Evolutionary conservation across 106 monocot genomes (phyloP), one percentile per base, ranked within the genome.

Genomic region (Acorus gramineus): DNA sequence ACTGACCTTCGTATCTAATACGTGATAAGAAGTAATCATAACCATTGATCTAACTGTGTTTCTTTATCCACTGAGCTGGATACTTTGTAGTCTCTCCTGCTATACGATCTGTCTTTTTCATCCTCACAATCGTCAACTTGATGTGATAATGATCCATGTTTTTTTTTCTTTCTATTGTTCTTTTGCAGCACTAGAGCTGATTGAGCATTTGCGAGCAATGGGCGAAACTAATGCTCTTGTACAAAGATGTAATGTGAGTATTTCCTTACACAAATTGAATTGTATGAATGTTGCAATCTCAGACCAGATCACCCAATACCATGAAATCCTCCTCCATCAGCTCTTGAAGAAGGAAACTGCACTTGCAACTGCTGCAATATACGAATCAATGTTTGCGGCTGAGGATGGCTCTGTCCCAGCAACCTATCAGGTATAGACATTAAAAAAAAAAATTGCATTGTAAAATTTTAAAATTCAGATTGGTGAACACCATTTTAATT

Each of bases 161-260:
- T 43, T n/a, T 3, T 9, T 64, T 51, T 5, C 3, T 50, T 42
- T 51, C 49, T 46, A 43, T 66, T 44, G 9, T 3, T 67, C 54
- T 68, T 12, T 4, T 63, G 11, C 73, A 96, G 96, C 96, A 68
- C 74, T 96, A 72, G 96, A 87, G 69, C 79, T 96, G 12, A 82
- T 96, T 64, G 91, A 96, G 64, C 96, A 96, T 76, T 77, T 96
- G 66, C 72, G 96, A 4, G 62, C 81, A 14, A 91, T 91, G 96
- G 96, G 86, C 13, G 96, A 96, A 72, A 96, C 87, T 45, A 96
- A 91, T 73, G 90, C 96, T 60, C 91, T 96, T 65, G 42, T 96
- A 54, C 87, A 96, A 69, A 87, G 96, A 76, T 91, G 77, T 57
- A 79, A 71, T 69, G 96, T 96, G 73, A 87, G 84, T 81, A 1